Conservation (phyloP, 305 asterid genomes). For the Petunia hybrid region DNA sequence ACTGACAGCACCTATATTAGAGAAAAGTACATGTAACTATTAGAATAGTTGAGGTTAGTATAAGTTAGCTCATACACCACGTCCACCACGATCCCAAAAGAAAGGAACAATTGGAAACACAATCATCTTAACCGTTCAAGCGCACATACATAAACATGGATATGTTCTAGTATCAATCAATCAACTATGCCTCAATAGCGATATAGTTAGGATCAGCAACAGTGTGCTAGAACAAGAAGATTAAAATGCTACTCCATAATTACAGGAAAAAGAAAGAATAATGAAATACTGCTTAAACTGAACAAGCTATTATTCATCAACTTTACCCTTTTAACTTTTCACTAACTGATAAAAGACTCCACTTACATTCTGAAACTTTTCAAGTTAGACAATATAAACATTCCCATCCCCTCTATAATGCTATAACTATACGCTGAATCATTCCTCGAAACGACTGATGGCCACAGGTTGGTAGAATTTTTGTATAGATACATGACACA, state of each 20-base stretch:
- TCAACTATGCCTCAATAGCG: not conserved
- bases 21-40: too few relatives aligned
- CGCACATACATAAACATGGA: too few relatives aligned
- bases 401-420: not conserved
- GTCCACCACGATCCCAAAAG: too few relatives aligned
- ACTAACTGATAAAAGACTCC: not conserved
- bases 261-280: constrained; percentile 13
- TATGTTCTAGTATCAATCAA: too few relatives aligned
- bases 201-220: not conserved
- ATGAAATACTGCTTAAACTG: constrained; percentile 21
- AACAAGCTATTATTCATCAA: constrained; percentile 10
- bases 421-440: constrained; percentile 2
- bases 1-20: too few relatives aligned
- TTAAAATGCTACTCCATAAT: not conserved
- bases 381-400: constrained; percentile 6
- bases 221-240: not conserved
- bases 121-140: too few relatives aligned
- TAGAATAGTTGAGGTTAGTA: too few relatives aligned
- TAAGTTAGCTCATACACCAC: too few relatives aligned
- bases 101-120: too few relatives aligned
- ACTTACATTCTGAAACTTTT: constrained; percentile 17
- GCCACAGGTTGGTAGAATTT: not conserved
- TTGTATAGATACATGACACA: not conserved
- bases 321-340: not conserved
- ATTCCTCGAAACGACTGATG: not conserved